Evolutionary conservation across 345 rosid species (phyloP).

Genomic region (Isatis tinctoria): DNA sequence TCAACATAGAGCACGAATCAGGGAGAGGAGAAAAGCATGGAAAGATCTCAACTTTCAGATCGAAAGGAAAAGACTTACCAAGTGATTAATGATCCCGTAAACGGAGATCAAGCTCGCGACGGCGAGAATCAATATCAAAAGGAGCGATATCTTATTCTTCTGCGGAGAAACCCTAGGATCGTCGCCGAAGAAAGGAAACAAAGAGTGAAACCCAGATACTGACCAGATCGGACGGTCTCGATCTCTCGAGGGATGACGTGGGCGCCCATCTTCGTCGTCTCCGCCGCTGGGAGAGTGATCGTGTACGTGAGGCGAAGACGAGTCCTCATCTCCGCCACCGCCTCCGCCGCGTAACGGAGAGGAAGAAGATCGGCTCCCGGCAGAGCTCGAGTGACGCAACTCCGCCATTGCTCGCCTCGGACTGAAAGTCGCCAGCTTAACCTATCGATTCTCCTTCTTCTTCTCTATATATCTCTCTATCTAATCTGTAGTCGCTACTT

Average conservation of each 20-base stretch:
- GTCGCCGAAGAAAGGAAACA: conserved; percentile 54
- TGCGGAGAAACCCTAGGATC: conserved; percentile 74
- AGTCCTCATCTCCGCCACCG: conserved; percentile 52
- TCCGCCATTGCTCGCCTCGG: conserved; percentile 87
- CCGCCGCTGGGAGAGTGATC: conserved; percentile 40
- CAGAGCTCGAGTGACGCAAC: conserved; percentile 90
- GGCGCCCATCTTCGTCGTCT: conserved; percentile 50
- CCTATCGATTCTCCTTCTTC: not conserved
- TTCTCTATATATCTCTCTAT: not conserved
- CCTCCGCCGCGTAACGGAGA: conserved; percentile 67
- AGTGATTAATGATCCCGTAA: conserved; percentile 55
- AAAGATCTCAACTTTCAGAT: conserved; percentile 14
- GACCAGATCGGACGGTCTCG: conserved; percentile 81
- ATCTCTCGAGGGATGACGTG: conserved; percentile 63
- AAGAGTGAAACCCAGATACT: conserved; percentile 25
- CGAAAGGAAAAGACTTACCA: conserved; percentile 48
- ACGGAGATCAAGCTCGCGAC: conserved; percentile 67
- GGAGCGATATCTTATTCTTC: conserved; percentile 50
- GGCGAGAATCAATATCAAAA: conserved; percentile 44
- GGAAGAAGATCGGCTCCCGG: conserved; percentile 74
- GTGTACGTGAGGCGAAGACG: conserved; percentile 74
- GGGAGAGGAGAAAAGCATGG: not conserved
- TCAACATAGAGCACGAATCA: not conserved
- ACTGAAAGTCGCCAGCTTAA: conserved; percentile 56
- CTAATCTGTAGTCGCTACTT: not conserved